Evolutionary conservation across 1,284 basidiomycete genomes (phyloP).

Genomic region (Cutaneotrichosporon cutaneum): DNA sequence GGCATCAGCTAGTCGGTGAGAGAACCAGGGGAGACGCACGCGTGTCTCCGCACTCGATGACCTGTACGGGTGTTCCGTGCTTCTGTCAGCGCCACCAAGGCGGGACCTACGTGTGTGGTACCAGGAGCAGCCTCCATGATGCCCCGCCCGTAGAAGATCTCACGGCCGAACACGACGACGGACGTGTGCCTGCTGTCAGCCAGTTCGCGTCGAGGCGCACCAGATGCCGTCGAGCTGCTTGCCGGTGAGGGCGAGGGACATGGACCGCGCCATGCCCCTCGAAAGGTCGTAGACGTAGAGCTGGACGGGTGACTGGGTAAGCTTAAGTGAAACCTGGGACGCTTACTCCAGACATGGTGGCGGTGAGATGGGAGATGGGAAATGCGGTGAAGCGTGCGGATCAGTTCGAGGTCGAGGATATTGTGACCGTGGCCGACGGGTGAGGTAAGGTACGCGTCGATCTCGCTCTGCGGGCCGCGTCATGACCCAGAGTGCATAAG

Average conservation of each 20-base stretch:
- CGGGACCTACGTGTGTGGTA: slow-evolving; percentile 59
- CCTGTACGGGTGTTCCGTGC: slow-evolving; percentile 74
- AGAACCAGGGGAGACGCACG: slow-evolving; percentile 13
- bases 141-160: slow-evolving; percentile 86
- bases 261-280: slow-evolving; percentile 71
- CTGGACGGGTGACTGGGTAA: slow-evolving; percentile 55
- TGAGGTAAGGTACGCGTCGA: neutral
- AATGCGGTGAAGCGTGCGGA: neutral
- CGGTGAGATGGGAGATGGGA: neutral
- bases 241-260: slow-evolving; percentile 76
- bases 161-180: slow-evolving; percentile 78
- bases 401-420: too few relatives aligned
- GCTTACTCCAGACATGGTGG: slow-evolving; percentile 7
- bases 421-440: neutral
- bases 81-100: slow-evolving; percentile 37
- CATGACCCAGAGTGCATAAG: neutral
- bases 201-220: slow-evolving; percentile 54
- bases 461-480: neutral
- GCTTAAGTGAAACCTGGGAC: neutral
- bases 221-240: slow-evolving; percentile 85
- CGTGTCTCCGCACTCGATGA: slow-evolving; percentile 78
- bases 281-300: slow-evolving; percentile 90
- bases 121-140: slow-evolving; percentile 68
- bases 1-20: neutral
- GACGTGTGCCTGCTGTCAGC: slow-evolving; percentile 63